Conservation (phyloP, 805 yeast species). For the Nakazawaea molendinolei region DNA sequence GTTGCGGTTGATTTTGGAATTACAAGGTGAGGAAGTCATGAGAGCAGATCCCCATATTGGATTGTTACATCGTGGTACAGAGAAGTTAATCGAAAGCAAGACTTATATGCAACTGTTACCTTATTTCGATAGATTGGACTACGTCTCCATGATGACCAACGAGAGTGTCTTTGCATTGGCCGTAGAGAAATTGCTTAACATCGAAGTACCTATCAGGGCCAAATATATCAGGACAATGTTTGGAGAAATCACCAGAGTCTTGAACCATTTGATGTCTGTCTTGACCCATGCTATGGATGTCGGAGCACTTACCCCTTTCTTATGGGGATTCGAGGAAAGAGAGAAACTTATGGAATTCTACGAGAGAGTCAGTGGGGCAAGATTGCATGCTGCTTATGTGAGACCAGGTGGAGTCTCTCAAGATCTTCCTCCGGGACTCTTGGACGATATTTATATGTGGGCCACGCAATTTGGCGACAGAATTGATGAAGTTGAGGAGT, state of each 20-base stretch:
- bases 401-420: conserved; percentile 92
- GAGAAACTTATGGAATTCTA: conserved; percentile 90
- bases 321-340: conserved; percentile 93
- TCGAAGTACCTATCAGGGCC: conserved; percentile 81
- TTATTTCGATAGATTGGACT: conserved; percentile 81
- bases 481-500: conserved; percentile 84
- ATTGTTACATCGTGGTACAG: conserved; percentile 81
- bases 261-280: conserved; percentile 83
- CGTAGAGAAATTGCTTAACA: conserved; percentile 75
- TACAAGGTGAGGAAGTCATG: conserved; percentile 83
- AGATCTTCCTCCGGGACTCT: conserved; percentile 78
- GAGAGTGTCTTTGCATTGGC: conserved; percentile 82
- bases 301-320: conserved; percentile 87
- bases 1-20: conserved; percentile 75
- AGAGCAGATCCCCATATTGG: conserved; percentile 90
- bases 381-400: conserved; percentile 81
- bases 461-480: conserved; percentile 94
- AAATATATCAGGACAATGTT: conserved; percentile 80
- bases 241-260: conserved; percentile 79
- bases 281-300: conserved; percentile 90
- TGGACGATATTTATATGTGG: conserved; percentile 93
- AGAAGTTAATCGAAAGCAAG: conserved; percentile 78
- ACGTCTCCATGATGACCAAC: conserved; percentile 85
- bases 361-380: conserved; percentile 86
- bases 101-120: conserved; percentile 87